phyloP scores from a whole-genome alignment of 2,329 filamentous ascomycete genomes.

The Ascosphaera acerosa region DNA sequence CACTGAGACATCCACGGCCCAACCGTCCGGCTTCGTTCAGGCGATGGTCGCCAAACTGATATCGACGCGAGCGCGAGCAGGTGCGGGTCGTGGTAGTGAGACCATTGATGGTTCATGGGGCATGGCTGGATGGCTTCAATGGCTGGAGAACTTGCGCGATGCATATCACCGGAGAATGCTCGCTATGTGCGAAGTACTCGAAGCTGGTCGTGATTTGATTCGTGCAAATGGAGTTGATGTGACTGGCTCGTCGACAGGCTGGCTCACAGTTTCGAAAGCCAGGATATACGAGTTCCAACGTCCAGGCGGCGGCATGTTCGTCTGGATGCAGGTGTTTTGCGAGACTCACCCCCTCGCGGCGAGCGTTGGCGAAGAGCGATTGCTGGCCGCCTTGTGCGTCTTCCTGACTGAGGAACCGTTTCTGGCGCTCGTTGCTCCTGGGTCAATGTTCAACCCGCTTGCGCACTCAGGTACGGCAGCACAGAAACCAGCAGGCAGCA shows the following conservation, averaged over 20 bases:
- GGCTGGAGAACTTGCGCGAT: conserved; percentile 63
- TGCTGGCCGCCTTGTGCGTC: conserved; percentile 43
- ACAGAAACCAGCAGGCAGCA: conserved; percentile 21
- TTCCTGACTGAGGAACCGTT: conserved; percentile 44
- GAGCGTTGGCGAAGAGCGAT: conserved; percentile 26
- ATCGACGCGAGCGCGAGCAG: conserved; percentile 17
- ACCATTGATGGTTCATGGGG: conserved; percentile 37
- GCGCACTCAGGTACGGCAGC: conserved; percentile 7
- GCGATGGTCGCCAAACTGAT: conserved; percentile 53
- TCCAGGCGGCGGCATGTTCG: conserved; percentile 76
- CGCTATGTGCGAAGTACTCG: conserved; percentile 47
- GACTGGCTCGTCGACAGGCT: conserved; percentile 20
- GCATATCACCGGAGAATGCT: conserved; percentile 70
- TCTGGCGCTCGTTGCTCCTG: conserved; percentile 44
- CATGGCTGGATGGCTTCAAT: conserved; percentile 66
- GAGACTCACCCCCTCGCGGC: conserved; percentile 44
- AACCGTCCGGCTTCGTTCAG: conserved; percentile 78
- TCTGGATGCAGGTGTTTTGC: conserved; percentile 55
- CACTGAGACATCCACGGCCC: conserved; percentile 52
- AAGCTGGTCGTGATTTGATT: conserved; percentile 38
- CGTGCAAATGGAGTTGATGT: conserved; percentile 25
- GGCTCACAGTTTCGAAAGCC: conserved; percentile 50
- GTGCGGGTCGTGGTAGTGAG: no score
- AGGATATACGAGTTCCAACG: conserved; percentile 51
- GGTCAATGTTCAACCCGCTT: conserved; percentile 46